Conservation (phyloP, 208 protist species). For the Leishmania tropica region DNA sequence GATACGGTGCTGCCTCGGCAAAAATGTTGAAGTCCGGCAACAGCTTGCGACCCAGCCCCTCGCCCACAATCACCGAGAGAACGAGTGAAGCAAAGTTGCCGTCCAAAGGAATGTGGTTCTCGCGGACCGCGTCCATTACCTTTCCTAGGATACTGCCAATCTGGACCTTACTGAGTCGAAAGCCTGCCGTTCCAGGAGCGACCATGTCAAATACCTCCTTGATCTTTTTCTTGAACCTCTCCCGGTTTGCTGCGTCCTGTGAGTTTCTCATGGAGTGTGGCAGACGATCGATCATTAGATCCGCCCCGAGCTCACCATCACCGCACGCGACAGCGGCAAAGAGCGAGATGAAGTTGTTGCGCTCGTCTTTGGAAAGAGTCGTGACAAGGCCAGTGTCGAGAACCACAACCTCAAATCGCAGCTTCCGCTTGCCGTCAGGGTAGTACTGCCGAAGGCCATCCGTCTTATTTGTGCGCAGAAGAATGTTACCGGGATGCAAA, state of each 20-base stretch:
- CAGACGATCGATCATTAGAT: conserved; percentile 92
- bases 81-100: conserved; percentile 92
- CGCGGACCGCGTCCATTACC: conserved; percentile 76
- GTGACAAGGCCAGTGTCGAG: conserved; percentile 93
- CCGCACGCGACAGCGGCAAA: conserved; percentile 90
- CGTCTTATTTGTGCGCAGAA: conserved; percentile 63
- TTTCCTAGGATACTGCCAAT: conserved; percentile 81
- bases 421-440: conserved; percentile 67
- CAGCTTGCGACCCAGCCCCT: conserved; percentile 90
- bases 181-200: conserved; percentile 66
- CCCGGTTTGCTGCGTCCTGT: conserved; percentile 38
- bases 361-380: conserved; percentile 77
- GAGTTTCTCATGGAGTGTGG: conserved; percentile 31
- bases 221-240: conserved; percentile 74
- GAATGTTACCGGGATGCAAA: conserved; percentile 93
- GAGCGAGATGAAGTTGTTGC: conserved; percentile 93
- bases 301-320: conserved; percentile 84
- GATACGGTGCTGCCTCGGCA: conserved; percentile 80
- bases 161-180: conserved; percentile 80
- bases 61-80: conserved; percentile 89
- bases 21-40: conserved; percentile 93
- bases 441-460: conserved; percentile 43
- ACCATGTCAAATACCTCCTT: conserved; percentile 83
- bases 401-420: conserved; percentile 73
- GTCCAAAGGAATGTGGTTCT: conserved; percentile 90